Evolutionary conservation across 371 early-diverging fungal species (phyloP), one percentile per base, ranked within the genome.

Genomic region (Lichtheimia ornata): DNA sequence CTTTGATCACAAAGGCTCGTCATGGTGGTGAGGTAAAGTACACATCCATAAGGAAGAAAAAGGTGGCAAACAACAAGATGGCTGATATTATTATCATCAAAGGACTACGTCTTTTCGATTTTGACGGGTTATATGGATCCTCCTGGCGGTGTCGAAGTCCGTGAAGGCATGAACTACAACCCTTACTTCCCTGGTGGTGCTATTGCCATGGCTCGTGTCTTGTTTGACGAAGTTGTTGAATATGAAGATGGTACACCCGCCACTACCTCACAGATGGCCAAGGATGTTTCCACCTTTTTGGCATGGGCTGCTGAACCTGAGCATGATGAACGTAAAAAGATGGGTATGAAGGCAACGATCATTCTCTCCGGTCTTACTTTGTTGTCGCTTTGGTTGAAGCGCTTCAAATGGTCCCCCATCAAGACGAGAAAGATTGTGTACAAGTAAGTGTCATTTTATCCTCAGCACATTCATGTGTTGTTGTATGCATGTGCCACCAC

Each of bases 151-250:
- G 87, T 98, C 62, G 88, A 89, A 66, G 76, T 97, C 56, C 91
- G 96, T 79, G 97, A 96, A 76, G 97, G 97, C 63, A 84, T 97
- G 50, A 91, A 96, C 89, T 97, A 94, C 85, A 98, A 98, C 87
- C 95, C 96, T 50, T 98, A 97, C 85, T 97, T 98, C 94, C 98
- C 97, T 24, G 98, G 98, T 64, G 97, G 98, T 67, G 94, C 97
- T 61, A 98, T 98, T 82, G 89, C 92, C 68, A 98, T 98, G 97
- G 98, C 97, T 50, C 93, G 92, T 70, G 83, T 89, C 58, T 71
- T 98, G 44, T 97, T 88, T 77, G 98, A 98, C 64, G 98, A 93
- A 56, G 79, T 96, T 47, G 94, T 97, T 41, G 97, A 98, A 67
- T 98, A 93, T 71, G 98, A 97, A 64, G 98, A 98, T 74, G 98